A percentile compares a stretch with the other conserved stretches of the same genome.
Evolutionary conservation across 257 asterid species (phyloP).

Genomic region (Solanum chiquidenum): DNA sequence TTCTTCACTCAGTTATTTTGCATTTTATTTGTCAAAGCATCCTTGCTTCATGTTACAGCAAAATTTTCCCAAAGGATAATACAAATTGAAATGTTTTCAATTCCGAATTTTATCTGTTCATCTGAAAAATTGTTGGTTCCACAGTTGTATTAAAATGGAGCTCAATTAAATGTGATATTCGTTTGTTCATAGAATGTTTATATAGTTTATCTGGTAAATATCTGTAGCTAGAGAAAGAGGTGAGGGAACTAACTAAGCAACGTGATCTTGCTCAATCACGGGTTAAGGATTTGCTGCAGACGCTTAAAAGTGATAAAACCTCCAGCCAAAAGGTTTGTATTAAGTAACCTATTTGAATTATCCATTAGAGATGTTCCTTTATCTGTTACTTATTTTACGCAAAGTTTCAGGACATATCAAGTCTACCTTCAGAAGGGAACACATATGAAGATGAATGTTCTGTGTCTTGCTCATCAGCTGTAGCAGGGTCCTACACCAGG

Average conservation of each 20-base stretch:
- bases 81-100: not conserved
- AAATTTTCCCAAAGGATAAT: not conserved
- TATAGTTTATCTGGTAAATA: not conserved
- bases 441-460: constrained; percentile 18
- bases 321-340: constrained; percentile 18
- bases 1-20: not conserved
- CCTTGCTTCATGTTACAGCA: not conserved
- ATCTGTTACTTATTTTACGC: not conserved
- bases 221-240: constrained; percentile 89
- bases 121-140: not conserved
- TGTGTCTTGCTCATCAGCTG: constrained; percentile 19
- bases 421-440: constrained; percentile 1
- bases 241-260: constrained; percentile 66
- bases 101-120: not conserved
- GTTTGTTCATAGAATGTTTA: not conserved
- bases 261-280: constrained; percentile 69
- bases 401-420: not conserved
- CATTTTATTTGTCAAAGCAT: not conserved
- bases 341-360: not conserved
- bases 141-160: not conserved
- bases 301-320: constrained; percentile 28
- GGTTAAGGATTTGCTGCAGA: constrained; percentile 44
- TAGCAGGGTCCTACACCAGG: constrained; percentile 3
- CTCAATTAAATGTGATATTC: not conserved
- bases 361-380: not conserved